These are phyloP conservation scores for Boletales sp. DNA, from an alignment of 768 basidiomycete genomes.

Conservation along the genomic window DNA sequence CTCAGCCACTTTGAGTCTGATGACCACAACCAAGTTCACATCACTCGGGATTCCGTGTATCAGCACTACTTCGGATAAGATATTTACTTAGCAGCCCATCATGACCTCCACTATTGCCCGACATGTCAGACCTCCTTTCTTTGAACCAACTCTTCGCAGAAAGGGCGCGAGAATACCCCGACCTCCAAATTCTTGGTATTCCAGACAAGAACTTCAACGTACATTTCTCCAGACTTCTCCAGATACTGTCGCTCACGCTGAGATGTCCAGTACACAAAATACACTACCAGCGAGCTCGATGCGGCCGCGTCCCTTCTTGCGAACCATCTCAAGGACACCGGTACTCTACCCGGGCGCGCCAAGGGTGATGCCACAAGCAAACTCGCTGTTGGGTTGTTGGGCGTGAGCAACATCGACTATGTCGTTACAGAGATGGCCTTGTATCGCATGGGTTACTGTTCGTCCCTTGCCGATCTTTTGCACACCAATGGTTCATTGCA, in stretches of 20 bases:
- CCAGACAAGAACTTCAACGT: slow-evolving; percentile 25
- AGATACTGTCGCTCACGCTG: too few relatives aligned
- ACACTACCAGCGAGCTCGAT: slow-evolving; percentile 24
- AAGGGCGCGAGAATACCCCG: slow-evolving; percentile 15
- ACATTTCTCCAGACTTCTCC: background rate
- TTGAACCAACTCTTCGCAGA: slow-evolving; percentile 26
- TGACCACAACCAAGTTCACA: too few relatives aligned
- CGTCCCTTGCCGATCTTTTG: background rate
- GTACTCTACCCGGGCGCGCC: slow-evolving; percentile 19
- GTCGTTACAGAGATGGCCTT: slow-evolving; percentile 22
- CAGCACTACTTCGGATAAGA: too few relatives aligned
- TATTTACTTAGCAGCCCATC: background rate
- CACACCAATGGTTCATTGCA: background rate
- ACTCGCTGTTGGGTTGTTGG: slow-evolving; percentile 25
- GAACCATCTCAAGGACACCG: slow-evolving; percentile 18
- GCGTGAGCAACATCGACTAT: slow-evolving; percentile 26
- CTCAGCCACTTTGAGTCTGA: too few relatives aligned
- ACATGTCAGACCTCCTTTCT: slow-evolving; percentile 23
- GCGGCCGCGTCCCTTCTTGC: slow-evolving; percentile 25
- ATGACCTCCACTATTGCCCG: background rate
- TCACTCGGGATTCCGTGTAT: too few relatives aligned
- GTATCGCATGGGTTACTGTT: slow-evolving; percentile 32
- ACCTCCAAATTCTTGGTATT: slow-evolving; percentile 21
- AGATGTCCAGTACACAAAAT: slow-evolving; percentile 19
- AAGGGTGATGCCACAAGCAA: slow-evolving; percentile 22